Base-by-base conservation (phyloP, 352 stramenopile species). In the Pythium guiyangense region DNA sequence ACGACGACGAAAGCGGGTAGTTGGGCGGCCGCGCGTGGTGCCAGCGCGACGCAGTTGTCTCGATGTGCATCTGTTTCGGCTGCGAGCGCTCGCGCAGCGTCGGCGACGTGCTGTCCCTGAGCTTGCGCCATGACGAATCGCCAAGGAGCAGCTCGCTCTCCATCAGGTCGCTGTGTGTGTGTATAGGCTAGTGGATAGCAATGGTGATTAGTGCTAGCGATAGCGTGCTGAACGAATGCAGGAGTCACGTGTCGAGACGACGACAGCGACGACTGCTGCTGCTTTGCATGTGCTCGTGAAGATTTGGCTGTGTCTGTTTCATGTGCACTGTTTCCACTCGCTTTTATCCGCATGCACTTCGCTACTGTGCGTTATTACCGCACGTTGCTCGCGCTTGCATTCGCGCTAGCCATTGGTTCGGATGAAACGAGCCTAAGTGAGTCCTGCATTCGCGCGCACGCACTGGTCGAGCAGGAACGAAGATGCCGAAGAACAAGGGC, bases 401-500 rank as follows among this genome's bases (percentile, higher is more conserved):
- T 34, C 29, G 29, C 29, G 9, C 29, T 34, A 34, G 29, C 29
- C 29, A 34, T 34, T 34, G 29, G 29, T 34, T 34, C 29, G 2
- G 29, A 34, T 34, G 29, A 34, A 34, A 34, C 29, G 29, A 34
- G 29, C 29, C 29, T 34, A n/a, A n/a, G n/a, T n/a, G n/a, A n/a
- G n/a, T n/a, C n/a, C n/a, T 34, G 29, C 29, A 34, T 34, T 34
- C 5, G 3, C 29, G 29, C 29, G 29, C 2, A 34, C 29, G 29
- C 29, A 34, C 29, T 34, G 29, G 29, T 4, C 29, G 29, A 34
- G 29, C 29, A 34, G 29, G n/a, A n/a, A n/a, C n/a, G 29, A 34
- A 34, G 31, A 90, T 92, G 83, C 83, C 83, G 63, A 94, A 94
- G 76, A 90, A 92, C 77, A 94, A 94, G 70, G 96, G 96, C 78